Base-by-base conservation (phyloP, 495 filamentous ascomycete species). In the Ascobolus immersus region DNA sequence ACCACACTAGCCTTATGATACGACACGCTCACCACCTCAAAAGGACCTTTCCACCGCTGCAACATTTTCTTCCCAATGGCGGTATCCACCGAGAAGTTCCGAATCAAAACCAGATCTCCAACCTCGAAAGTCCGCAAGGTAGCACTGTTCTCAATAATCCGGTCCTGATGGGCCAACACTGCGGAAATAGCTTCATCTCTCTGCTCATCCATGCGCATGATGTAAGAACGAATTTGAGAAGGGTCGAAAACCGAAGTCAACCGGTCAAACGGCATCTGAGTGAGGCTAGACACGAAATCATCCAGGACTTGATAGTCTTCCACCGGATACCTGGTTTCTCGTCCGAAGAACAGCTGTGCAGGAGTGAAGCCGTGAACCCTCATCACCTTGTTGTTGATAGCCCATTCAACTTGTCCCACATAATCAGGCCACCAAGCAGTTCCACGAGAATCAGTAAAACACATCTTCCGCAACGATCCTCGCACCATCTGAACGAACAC, bases 321-420 rank as follows among this genome's bases (percentile, higher is more conserved):
- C 28, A 10, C 9, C 2, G 8, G 8, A 11, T n/a, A 12, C 0
- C 25, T 25, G 1, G 27, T 0, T 9, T 41, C 38, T 2, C 11
- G 38, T 2, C 21, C 39, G 8, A 38, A 38, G 2, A 41, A 25
- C 0, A 41, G 13, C 7, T 34, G n/a, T 1, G 27, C 18, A 1
- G 35, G 39, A 0, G 35, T 41, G 7, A 20, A 37, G 0, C 30
- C 39, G 5, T 41, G 35, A 1, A 12, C 14, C 2, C 18, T 2
- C 0, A 41, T 12, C 0, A 33, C 11, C 0, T 19, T 4, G 0
- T 27, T 38, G 4, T 41, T 41, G 3, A 13, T 2, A 3, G 32
- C 23, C 21, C 30, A 31, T 1, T 24, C 9, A n/a, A n/a, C 4
- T 9, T 2, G 3, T 36, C 23, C 21, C 30, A 31, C 1, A 17